These are phyloP conservation scores for Trametes polyzona DNA, from an alignment of 1,284 basidiomycete genomes.

Conservation along the genomic window DNA sequence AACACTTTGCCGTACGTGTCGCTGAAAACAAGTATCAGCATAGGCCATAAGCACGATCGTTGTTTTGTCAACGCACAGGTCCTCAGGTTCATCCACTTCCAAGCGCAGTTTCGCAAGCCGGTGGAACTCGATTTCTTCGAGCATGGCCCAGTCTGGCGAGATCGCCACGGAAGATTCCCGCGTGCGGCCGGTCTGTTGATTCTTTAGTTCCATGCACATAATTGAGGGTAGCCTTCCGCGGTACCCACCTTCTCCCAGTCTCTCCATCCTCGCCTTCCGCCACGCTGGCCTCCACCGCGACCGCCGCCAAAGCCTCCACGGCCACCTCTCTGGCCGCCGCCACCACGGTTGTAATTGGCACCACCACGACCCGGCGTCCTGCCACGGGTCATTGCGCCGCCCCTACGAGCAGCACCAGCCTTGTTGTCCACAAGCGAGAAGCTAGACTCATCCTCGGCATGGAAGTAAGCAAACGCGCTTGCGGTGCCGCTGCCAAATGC, in stretches of 20 bases:
- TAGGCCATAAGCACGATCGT: not conserved
- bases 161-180: constrained; percentile 96
- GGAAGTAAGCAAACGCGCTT: constrained; percentile 97
- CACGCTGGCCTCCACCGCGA: constrained; percentile 54
- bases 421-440: constrained; percentile 98
- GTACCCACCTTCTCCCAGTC: constrained; percentile 93
- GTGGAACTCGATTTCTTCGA: constrained; percentile 98
- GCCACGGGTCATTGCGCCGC: constrained; percentile 64
- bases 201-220: not conserved
- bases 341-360: constrained; percentile 46
- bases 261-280: constrained; percentile 83
- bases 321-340: constrained; percentile 42
- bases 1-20: constrained; percentile 90
- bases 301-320: constrained; percentile 47
- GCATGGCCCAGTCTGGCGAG: constrained; percentile 88
- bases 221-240: not conserved
- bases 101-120: constrained; percentile 91
- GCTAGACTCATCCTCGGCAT: constrained; percentile 97
- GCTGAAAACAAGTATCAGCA: constrained; percentile 43
- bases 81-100: constrained; percentile 89
- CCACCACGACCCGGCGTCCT: constrained; percentile 52
- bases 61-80: constrained; percentile 65
- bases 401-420: constrained; percentile 63
- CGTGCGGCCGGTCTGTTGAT: constrained; percentile 76
- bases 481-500: constrained; percentile 84